Conservation (phyloP, 768 basidiomycete species). For the Russula brevipes region DNA sequence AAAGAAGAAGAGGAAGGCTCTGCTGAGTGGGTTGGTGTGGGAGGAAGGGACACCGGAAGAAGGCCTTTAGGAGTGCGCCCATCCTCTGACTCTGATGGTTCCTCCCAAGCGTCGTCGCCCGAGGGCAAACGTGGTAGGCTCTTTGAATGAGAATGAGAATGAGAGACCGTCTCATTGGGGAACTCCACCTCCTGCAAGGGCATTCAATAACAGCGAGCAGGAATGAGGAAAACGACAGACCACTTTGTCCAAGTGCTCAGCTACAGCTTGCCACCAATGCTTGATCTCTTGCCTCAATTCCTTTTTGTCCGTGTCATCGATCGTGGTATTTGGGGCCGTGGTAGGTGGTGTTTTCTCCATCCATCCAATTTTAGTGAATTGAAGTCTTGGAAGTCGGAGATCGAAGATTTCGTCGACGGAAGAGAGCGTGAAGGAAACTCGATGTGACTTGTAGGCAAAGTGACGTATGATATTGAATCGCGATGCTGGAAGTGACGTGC, state of each 20-base stretch:
- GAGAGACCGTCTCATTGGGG: conserved; percentile 22
- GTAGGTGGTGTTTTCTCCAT: conserved; percentile 20
- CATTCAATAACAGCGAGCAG: background rate
- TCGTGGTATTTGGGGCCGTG: conserved; percentile 1
- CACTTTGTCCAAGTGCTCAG: conserved; percentile 55
- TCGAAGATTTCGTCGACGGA: conserved; percentile 55
- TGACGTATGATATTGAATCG: conserved; percentile 39
- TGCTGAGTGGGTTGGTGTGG: conserved; percentile 20
- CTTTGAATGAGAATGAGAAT: conserved; percentile 34
- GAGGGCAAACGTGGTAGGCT: conserved; percentile 57
- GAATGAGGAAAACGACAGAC: conserved; percentile 34
- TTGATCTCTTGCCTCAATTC: conserved; percentile 55
- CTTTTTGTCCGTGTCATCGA: conserved; percentile 40
- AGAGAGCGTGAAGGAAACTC: conserved; percentile 44
- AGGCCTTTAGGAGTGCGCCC: conserved; percentile 16
- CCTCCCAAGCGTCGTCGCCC: conserved; percentile 48
- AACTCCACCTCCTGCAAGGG: conserved; percentile 42
- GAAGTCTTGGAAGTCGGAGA: conserved; percentile 53
- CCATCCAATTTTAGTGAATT: conserved; percentile 40
- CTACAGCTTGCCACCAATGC: conserved; percentile 60
- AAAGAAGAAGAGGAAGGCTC: conserved; percentile 23
- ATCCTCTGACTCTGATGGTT: conserved; percentile 27
- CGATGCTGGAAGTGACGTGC: conserved; percentile 29
- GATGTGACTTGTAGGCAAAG: conserved; percentile 36
- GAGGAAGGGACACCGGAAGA: conserved; percentile 24